A percentile compares a stretch with the other conserved stretches of the same genome.
These are phyloP conservation scores for Zasmidium angulare DNA, from an alignment of 2,329 filamentous ascomycete species.

Conservation along the genomic window DNA sequence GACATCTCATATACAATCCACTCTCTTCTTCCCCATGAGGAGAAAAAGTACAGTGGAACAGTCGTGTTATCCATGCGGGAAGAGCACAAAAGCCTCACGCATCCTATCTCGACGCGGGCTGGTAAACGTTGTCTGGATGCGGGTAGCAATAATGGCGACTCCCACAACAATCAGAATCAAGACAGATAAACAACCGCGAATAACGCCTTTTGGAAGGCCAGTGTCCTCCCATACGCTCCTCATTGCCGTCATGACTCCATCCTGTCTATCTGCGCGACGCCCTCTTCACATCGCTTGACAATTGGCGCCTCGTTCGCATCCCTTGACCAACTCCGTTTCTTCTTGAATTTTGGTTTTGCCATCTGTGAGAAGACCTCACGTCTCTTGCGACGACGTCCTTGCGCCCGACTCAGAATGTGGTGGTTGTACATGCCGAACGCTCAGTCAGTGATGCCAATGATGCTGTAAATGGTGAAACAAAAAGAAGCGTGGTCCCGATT, in stretches of 20 bases:
- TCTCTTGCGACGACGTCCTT: constrained; percentile 7
- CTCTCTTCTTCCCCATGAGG: not conserved
- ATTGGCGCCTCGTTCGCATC: too few relatives aligned
- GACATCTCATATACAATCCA: not conserved
- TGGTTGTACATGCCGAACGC: constrained; percentile 20
- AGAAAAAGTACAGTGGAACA: not conserved
- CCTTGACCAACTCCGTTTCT: too few relatives aligned
- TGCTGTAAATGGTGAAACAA: constrained; percentile 4
- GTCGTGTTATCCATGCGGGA: not conserved
- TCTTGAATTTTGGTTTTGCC: not conserved
- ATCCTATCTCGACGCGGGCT: constrained; percentile 15
- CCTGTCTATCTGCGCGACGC: constrained; percentile 11
- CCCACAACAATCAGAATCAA: not conserved
- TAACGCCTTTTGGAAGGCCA: not conserved
- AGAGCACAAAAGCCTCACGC: constrained; percentile 12
- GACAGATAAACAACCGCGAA: not conserved
- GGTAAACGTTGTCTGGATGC: too few relatives aligned
- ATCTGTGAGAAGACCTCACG: not conserved
- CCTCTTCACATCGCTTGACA: not conserved
- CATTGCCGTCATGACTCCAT: constrained; percentile 11
- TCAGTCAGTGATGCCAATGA: constrained; percentile 16
- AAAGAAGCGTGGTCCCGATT: not conserved
- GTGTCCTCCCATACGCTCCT: constrained; percentile 1
- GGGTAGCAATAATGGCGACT: constrained; percentile 11
- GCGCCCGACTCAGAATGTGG: constrained; percentile 3